Base-by-base conservation (phyloP, 495 filamentous ascomycete species). In the Penicillium soppii region DNA sequence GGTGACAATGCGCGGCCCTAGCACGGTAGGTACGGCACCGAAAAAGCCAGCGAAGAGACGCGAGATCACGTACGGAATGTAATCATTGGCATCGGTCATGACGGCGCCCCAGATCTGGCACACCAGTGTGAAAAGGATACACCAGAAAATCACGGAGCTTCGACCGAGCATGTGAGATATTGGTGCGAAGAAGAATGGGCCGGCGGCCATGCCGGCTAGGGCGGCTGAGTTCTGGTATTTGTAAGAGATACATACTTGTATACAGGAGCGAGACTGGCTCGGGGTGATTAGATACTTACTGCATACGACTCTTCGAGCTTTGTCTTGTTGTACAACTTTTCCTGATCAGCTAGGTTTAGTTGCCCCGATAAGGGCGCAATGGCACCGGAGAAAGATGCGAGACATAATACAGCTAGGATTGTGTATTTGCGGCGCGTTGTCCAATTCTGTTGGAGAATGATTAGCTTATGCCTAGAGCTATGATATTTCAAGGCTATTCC, bases 81-180 rank as follows among this genome's bases (percentile, higher is more conserved):
- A 79, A 27, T 79, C 60, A 33, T 67, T 52, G 0, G 50, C 36
- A 13, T 61, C 54, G 6, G 73, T 77, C 75, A 77, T 78, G 15
- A 61, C 47, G 2, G 70, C 68, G 1, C 54, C 59, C 75, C 75
- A 78, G 42, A 78, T 56, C 38, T 68, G 60, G 45, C 63, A 69
- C 15, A 60, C 45, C 21, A 74, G 52, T 4, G 55, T 57, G 37
- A 54, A 67, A 1, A 75, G 40, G 7, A 76, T 27, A 40, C 67
- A 67, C 76, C 75, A 79, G 53, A 79, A 72, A 5, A 76, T 70
- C 21, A 67, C 52, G 1, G 71, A 65, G 46, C 67, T 70, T 22
- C 68, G 69, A 19, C 76, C 76, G 15, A 77, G 38, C 8, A 65
- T 43, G n/a, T 62, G 58, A 0, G 67, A 57, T 7, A 77, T 42